Percentiles rank a stretch among this genome's conserved stretches.
phyloP scores from a whole-genome alignment of 1,284 basidiomycete species.

The Xerocomus tenax region DNA sequence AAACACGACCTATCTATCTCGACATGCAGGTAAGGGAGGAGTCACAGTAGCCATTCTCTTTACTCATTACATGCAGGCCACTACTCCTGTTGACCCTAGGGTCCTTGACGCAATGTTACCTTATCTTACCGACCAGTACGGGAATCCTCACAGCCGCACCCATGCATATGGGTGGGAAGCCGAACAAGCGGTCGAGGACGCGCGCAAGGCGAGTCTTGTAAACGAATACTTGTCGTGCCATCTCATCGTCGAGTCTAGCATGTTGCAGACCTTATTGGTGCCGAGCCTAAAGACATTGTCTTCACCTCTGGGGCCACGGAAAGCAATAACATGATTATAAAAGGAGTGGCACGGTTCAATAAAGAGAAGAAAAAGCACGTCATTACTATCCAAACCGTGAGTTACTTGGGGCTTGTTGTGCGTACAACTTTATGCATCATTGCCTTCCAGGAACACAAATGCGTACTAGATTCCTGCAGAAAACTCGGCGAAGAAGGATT shows the following conservation, averaged over 20 bases:
- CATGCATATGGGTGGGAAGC: constrained; percentile 99
- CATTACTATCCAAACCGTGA: constrained; percentile 84
- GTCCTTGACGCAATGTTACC: constrained; percentile 98
- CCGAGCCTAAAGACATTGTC: constrained; percentile 91
- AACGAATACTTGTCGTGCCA: background rate
- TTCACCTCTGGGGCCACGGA: constrained; percentile 99
- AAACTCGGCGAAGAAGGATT: constrained; percentile 94
- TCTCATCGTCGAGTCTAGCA: constrained; percentile 44
- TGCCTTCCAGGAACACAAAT: constrained; percentile 89
- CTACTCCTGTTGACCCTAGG: constrained; percentile 94
- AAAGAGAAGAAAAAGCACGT: constrained; percentile 85
- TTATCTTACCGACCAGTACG: constrained; percentile 91
- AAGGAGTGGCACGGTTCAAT: constrained; percentile 92
- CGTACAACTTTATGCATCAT: constrained; percentile 1
- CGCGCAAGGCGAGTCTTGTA: constrained; percentile 56
- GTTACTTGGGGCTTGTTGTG: constrained; percentile 21
- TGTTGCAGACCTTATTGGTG: constrained; percentile 86
- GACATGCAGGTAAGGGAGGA: constrained; percentile 72
- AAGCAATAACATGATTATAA: constrained; percentile 96
- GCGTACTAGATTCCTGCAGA: constrained; percentile 95
- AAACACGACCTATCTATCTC: constrained; percentile 84
- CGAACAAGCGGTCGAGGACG: constrained; percentile 87
- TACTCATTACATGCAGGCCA: constrained; percentile 54
- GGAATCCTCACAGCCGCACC: constrained; percentile 96
- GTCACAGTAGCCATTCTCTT: background rate